phyloP scores from a whole-genome alignment of 495 filamentous ascomycete species.

The Niebla homalea region DNA sequence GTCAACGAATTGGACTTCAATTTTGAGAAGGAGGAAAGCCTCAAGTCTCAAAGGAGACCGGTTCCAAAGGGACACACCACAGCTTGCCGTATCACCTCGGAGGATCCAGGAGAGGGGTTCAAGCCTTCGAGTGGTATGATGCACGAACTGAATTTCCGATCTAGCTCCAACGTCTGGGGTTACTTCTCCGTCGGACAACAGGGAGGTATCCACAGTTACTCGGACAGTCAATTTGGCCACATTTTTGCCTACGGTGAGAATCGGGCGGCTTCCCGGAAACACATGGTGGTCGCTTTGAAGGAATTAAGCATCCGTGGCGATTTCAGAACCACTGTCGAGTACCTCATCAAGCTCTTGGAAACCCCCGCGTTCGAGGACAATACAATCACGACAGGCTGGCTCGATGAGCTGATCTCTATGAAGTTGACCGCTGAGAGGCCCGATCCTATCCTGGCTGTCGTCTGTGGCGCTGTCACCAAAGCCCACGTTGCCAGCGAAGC shows the following conservation, averaged over 20 bases:
- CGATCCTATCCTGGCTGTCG: conserved; percentile 77
- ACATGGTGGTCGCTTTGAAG: conserved; percentile 98
- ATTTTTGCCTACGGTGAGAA: conserved; percentile 99
- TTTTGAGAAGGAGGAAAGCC: conserved; percentile 77
- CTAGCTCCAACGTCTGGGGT: conserved; percentile 98
- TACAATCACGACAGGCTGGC: conserved; percentile 97
- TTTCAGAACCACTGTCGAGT: conserved; percentile 96
- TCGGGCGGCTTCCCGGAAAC: conserved; percentile 86
- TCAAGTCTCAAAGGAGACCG: conserved; percentile 73
- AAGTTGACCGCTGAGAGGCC: conserved; percentile 94
- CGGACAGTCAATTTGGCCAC: conserved; percentile 97
- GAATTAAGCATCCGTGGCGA: conserved; percentile 99
- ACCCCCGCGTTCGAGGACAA: conserved; percentile 98
- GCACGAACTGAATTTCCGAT: conserved; percentile 98
- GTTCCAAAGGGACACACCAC: conserved; percentile 93
- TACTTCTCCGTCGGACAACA: conserved; percentile 98
- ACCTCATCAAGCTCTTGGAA: conserved; percentile 96
- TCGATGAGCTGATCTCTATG: conserved; percentile 96
- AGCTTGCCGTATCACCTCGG: conserved; percentile 97
- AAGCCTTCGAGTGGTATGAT: conserved; percentile 98
- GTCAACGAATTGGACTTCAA: conserved; percentile 89
- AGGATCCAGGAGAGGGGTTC: conserved; percentile 98
- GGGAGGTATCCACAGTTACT: conserved; percentile 97
- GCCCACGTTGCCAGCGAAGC: conserved; percentile 84
- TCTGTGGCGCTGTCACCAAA: conserved; percentile 89